Evolutionary conservation across 2,329 filamentous ascomycete species (phyloP), one percentile per base, ranked within the genome.

Genomic region (Neofusicoccum parvum): DNA sequence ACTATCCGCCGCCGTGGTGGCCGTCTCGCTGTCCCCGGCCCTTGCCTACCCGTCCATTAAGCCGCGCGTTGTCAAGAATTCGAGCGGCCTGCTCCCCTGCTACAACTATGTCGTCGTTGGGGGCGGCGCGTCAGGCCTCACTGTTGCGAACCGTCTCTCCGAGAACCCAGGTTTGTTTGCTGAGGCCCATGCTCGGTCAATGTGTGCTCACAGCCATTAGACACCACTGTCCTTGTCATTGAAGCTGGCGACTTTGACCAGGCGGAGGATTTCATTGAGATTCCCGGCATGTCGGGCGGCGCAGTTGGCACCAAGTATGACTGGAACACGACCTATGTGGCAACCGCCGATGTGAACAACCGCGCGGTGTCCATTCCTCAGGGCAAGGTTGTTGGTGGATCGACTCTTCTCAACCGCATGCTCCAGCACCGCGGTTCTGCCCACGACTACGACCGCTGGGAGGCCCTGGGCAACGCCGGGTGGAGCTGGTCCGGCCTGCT

Each of bases 401-500:
- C 68, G 5, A 74, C 70, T 41, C 76, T 75, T 37, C 69, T 80
- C 65, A 80, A 79, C 53, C 56, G 58, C 23, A 50, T 46, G 34
- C 53, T 54, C n/a, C 14, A 14, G 34, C 45, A 60, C 14, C 56
- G 46, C 20, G 53, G 53, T 7, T 59, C 54, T 36, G 41, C 15
- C 3, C 39, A 59, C 43, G 68, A 69, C 14, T 66, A 67, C n/a
- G 67, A 68, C 17, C 48, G 50, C 12, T 70, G 69, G 69, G 64
- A 54, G 10, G 32, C 66, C 15, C 23, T 67, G 20, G 64, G 67
- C 3, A 60, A 62, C 37, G 32, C 49, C 11, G 60, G 59, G 3
- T 76, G 74, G 74, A 71, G 69, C 20, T 76, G 73, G 72, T 62
- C 72, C 41, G 70, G 68, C 12, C 65, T 76, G n/a, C 62, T 70